Evolutionary conservation across 306 rosid species (phyloP).

Genomic region (Quercus alba): DNA sequence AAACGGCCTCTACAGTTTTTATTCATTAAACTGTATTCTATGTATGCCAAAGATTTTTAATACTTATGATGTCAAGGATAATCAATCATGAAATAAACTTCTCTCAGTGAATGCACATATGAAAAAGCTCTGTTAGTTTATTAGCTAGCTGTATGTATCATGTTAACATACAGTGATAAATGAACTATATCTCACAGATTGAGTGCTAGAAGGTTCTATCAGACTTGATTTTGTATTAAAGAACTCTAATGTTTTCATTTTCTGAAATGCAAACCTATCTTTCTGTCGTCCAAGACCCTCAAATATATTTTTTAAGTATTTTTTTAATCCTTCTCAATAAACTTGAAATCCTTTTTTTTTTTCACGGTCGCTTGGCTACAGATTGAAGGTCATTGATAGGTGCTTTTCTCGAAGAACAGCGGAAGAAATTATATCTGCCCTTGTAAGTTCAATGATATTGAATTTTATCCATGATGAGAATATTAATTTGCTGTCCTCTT

Average conservation of each 20-base stretch:
- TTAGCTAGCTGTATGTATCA: not conserved
- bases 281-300: not conserved
- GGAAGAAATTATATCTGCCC: constrained; percentile 72
- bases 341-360: not conserved
- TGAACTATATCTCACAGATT: not conserved
- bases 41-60: not conserved
- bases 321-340: not conserved
- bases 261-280: not conserved
- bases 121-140: not conserved
- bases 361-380: constrained; percentile 18
- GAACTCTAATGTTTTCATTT: no score
- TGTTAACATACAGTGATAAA: not conserved
- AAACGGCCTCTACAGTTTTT: not conserved
- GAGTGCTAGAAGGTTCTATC: not conserved
- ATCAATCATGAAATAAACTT: no score
- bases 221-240: no score
- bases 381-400: constrained; percentile 71
- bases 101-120: no score
- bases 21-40: not conserved
- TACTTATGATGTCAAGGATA: not conserved
- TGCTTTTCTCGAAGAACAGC: constrained; percentile 76
- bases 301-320: not conserved
- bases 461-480: not conserved
- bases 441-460: constrained; percentile 52
- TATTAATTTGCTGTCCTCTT: not conserved